A percentile compares a stretch with the other conserved stretches of the same genome.
Evolutionary conservation across 345 rosid genomes (phyloP).

Genomic region (Geranium brycei): DNA sequence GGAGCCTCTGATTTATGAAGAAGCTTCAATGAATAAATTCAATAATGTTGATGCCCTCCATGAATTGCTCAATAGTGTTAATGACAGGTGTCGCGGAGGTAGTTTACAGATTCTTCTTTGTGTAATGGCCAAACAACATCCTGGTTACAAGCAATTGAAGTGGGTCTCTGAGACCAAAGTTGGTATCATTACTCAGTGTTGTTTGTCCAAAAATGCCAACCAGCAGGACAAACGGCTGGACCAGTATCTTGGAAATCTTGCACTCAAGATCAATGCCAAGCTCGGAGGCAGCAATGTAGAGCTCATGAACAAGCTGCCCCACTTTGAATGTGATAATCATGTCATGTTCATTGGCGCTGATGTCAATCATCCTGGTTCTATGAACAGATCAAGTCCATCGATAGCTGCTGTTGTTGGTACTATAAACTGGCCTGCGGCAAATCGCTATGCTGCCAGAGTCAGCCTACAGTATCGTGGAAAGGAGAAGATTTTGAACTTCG

Average conservation of each 20-base stretch:
- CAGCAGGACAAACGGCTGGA: constrained; percentile 20
- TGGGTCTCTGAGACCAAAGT: constrained; percentile 77
- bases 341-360: constrained; percentile 90
- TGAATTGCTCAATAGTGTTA: constrained; percentile 27
- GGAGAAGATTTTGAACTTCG: constrained; percentile 59
- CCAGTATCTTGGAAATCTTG: constrained; percentile 64
- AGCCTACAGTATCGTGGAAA: constrained; percentile 44
- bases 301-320: constrained; percentile 41
- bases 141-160: constrained; percentile 66
- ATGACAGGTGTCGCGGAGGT: constrained; percentile 17
- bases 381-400: constrained; percentile 49
- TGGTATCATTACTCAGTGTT: constrained; percentile 80
- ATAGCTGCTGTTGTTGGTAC: constrained; percentile 79
- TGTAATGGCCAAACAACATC: constrained; percentile 48
- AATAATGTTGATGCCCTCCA: constrained; percentile 23
- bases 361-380: constrained; percentile 71
- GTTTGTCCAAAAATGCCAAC: constrained; percentile 34
- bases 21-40: constrained; percentile 33
- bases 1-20: constrained; percentile 19
- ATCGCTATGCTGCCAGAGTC: constrained; percentile 64
- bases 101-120: constrained; percentile 50
- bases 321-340: constrained; percentile 25
- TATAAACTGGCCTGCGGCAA: constrained; percentile 79
- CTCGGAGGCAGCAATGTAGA: constrained; percentile 86
- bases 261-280: constrained; percentile 81